Conservation (phyloP, 176 grass and related monocot genomes). For the Triticum dicoccoides region DNA sequence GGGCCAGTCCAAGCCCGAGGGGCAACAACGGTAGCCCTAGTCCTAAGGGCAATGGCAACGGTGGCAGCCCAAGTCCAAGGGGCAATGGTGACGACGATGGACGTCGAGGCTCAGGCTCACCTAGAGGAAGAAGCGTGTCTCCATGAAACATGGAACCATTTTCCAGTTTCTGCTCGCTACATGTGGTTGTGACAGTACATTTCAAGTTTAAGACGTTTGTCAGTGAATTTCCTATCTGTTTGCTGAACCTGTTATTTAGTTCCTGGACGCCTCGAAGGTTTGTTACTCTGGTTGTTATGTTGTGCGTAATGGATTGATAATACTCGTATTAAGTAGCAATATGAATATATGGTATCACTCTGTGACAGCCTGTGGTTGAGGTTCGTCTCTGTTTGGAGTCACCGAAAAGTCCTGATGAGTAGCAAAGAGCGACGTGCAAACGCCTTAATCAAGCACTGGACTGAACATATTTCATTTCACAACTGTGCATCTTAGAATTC, state of each 20-base stretch:
- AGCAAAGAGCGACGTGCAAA: too few species aligned
- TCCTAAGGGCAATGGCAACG: neutral
- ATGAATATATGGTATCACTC: neutral
- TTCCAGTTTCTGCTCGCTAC: neutral
- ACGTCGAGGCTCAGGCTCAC: constrained; percentile 9
- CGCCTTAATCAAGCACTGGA: too few species aligned
- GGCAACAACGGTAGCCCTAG: neutral
- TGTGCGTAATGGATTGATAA: neutral
- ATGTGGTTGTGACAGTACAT: neutral
- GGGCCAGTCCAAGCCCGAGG: neutral
- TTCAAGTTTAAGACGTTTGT: neutral
- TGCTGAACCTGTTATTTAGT: neutral
- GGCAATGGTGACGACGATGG: neutral
- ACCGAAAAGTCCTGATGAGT: too few species aligned
- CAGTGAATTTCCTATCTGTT: constrained; percentile 9
- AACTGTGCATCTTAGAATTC: too few species aligned
- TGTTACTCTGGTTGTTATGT: neutral
- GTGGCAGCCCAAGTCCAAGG: constrained; percentile 44
- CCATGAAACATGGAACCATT: constrained; percentile 6
- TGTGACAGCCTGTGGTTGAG: too few species aligned
- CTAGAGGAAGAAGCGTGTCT: constrained; percentile 15
- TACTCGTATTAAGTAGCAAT: neutral
- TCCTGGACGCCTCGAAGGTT: neutral
- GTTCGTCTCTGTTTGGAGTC: too few species aligned
- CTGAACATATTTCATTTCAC: too few species aligned